Evolutionary conservation across 306 rosid species (phyloP), one percentile per base, ranked within the genome.

Genomic region (Quercus mongolica): DNA sequence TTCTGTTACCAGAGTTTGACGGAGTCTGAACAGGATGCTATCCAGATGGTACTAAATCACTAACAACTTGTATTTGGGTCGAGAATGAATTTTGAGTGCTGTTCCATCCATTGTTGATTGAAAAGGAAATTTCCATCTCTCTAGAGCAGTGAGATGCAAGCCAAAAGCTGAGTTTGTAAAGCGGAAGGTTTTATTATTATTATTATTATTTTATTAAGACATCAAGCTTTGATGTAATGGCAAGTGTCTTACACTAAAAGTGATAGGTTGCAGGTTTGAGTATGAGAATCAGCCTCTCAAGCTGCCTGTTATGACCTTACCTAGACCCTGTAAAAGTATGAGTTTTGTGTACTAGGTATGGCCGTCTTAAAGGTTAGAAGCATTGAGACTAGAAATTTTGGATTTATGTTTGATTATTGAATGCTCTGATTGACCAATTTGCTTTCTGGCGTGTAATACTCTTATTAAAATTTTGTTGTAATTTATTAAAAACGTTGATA

Each of bases 11-110:
- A 94, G 99, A 87, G 81, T 84, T 80, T 91, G 81, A 86, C 97
- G 57, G 89, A 80, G 49, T 74, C 87, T 80, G 97, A 94, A 83
- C 83, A 78, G 79, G 88, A 75, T 64, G 95, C 92, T 61, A 87
- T 92, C 79, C 90, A 85, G 80, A 82, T 71, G 87, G 81, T 87
- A 15, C 81, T 90, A 74, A 83, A 77, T 77, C 82, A 75, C 70
- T 86, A 86, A 90, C 30, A 59, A 57, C 15, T 65, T 55, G 21
- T 18, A 65, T 79, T 25, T 51, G 35, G 56, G n/a, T 46, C 64
- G 17, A 46, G 54, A 49, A 49, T 70, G 31, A 46, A 30, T 59
- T 71, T 61, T 23, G n/a, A 61, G 62, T 61, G 59, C 72, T 13
- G 67, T 58, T 52, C 41, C 51, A 56, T 17, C 57, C 38, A 52